These are phyloP conservation scores for Petunia secreta DNA, from an alignment of 257 asterid species.

Conservation along the genomic window DNA sequence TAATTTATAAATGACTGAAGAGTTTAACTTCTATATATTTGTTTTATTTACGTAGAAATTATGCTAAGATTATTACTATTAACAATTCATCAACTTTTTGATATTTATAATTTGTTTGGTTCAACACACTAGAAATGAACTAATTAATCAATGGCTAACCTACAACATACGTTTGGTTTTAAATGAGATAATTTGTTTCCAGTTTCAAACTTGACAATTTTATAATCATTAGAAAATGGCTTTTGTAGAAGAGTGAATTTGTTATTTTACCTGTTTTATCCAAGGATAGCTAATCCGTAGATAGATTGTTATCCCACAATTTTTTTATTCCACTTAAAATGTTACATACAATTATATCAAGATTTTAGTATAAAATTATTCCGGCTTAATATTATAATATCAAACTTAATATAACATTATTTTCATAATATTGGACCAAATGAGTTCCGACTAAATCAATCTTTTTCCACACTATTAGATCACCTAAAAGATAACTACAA, in stretches of 20 bases:
- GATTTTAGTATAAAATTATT: neutral
- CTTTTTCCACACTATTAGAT: constrained; percentile 12
- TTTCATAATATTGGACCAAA: neutral
- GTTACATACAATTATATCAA: neutral
- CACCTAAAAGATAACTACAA: constrained; percentile 28
- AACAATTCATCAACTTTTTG: neutral
- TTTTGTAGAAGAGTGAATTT: neutral
- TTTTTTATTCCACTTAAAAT: too few species aligned
- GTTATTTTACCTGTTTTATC: neutral
- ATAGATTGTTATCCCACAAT: neutral
- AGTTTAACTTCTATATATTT: neutral
- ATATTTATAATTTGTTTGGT: neutral
- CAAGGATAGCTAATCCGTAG: neutral
- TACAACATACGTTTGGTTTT: neutral
- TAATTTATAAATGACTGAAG: constrained; percentile 3
- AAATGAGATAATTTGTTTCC: neutral
- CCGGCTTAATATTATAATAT: neutral
- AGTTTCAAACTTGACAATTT: neutral
- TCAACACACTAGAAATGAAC: neutral
- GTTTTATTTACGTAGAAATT: neutral
- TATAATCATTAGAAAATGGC: neutral
- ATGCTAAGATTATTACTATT: neutral
- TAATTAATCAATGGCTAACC: neutral
- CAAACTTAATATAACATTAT: too few species aligned
- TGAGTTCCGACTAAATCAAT: neutral